Evolutionary conservation across 2,329 filamentous ascomycete genomes (phyloP).

Genomic region (Penicillium sp.): DNA sequence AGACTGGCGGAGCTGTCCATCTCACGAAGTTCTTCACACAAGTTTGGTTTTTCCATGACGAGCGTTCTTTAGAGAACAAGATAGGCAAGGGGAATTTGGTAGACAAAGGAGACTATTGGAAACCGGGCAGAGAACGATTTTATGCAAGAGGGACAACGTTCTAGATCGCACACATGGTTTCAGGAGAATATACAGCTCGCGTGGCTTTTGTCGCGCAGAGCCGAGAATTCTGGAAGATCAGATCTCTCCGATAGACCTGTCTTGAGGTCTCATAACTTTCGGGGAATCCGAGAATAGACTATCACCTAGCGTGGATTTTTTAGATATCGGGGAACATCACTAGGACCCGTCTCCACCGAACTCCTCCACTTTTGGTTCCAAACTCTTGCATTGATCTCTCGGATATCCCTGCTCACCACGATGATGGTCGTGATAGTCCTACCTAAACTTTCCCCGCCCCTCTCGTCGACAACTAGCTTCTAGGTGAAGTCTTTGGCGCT

Average conservation of each 20-base stretch:
- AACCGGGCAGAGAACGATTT: slow-evolving; percentile 5
- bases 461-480: neutral
- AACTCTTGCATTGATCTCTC: too few relatives aligned
- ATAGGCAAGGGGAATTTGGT: neutral
- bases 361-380: too few relatives aligned
- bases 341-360: too few relatives aligned
- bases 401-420: too few relatives aligned
- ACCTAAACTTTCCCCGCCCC: neutral
- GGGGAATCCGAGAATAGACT: neutral
- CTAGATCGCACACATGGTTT: neutral
- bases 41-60: slow-evolving; percentile 14
- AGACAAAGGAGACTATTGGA: slow-evolving; percentile 3
- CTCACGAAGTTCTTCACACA: slow-evolving; percentile 4
- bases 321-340: too few relatives aligned
- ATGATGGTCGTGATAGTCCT: neutral
- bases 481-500: neutral
- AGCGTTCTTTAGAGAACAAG: neutral
- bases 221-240: neutral
- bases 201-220: slow-evolving; percentile 15
- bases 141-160: slow-evolving; percentile 10
- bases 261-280: neutral
- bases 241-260: neutral
- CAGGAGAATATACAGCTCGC: slow-evolving; percentile 2
- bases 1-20: slow-evolving; percentile 7
- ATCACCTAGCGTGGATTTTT: neutral